These are phyloP conservation scores for Ophiostoma tasmaniense DNA, from an alignment of 2,329 filamentous ascomycete species.

Conservation along the genomic window DNA sequence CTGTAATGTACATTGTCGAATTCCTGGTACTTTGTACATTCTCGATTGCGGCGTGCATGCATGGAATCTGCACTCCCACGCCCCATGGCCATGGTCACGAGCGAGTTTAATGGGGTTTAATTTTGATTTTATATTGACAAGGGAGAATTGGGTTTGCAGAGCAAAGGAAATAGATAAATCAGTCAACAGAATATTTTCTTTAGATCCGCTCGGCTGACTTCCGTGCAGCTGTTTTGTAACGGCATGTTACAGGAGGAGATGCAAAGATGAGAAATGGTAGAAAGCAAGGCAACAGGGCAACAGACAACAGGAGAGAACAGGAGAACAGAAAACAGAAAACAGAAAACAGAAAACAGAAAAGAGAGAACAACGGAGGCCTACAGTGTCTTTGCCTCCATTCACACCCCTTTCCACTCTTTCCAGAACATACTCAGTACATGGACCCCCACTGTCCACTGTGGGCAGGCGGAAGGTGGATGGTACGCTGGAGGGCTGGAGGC, in stretches of 20 bases:
- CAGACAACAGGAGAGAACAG: no score
- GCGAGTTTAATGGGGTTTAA: neutral
- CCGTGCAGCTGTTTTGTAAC: neutral
- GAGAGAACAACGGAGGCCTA: neutral
- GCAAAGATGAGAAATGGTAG: no score
- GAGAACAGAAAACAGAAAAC: no score
- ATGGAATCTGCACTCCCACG: neutral
- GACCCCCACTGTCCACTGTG: constrained; percentile 6
- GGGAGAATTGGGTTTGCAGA: no score
- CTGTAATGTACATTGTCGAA: no score
- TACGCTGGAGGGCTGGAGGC: no score
- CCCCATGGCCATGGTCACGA: constrained; percentile 7
- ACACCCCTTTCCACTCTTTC: constrained; percentile 3
- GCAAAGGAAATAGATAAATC: no score
- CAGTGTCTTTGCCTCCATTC: neutral
- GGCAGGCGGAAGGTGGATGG: neutral
- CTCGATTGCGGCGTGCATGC: neutral
- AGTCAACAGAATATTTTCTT: no score
- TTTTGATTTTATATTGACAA: neutral
- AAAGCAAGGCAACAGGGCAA: no score
- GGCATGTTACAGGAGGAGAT: no score
- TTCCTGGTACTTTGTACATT: no score
- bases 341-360: neutral
- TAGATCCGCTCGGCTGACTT: neutral
- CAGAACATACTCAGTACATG: neutral